Evolutionary conservation across 805 yeast genomes (phyloP), one percentile per base, ranked within the genome.

Genomic region (Candida nemodendra): DNA sequence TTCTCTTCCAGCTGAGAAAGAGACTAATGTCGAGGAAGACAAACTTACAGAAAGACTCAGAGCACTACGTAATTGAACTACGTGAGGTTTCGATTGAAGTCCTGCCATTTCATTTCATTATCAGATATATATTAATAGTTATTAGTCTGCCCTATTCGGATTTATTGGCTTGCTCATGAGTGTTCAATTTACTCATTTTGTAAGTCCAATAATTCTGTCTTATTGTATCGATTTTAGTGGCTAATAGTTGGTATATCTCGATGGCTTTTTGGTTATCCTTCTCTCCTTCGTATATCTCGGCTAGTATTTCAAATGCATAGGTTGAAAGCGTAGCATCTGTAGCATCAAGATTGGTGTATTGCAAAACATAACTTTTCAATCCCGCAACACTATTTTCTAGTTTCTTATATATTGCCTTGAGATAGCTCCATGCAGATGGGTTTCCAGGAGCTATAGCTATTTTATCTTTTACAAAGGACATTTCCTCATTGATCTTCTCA

Each of bases 381-480:
- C 64, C 69, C 0, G 41, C 29, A 7, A 76, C 47, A 16, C 62
- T 59, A 29, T 35, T 11, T 1, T 50, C 45, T 3, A 31, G 53
- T 46, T 22, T 47, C 39, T 12, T 64, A 50, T 71, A 69, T 0
- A 86, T 48, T 1, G 91, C 96, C 6, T 60, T 55, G 13, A 89
- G 59, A 56, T 91, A 93, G 51, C 83, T 82, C 99, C 98, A 91
- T 0, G 84, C 66, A 5, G 95, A 79, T 30, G 84, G 79, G 56
- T 93, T 91, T 30, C 84, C 87, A 1, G 96, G 95, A 2, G 88
- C 80, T 23, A 61, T 25, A 3, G 47, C 64, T 15, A 91, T 84
- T 39, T 68, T 59, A 1, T 46, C 53, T 48, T 65, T 68, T 2
- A 76, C 72, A 53, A 62, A 86, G 4, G 65, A 68, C 2, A 82